These are phyloP conservation scores for Trametes sanguinea DNA, from an alignment of 768 basidiomycete genomes.

Conservation along the genomic window DNA sequence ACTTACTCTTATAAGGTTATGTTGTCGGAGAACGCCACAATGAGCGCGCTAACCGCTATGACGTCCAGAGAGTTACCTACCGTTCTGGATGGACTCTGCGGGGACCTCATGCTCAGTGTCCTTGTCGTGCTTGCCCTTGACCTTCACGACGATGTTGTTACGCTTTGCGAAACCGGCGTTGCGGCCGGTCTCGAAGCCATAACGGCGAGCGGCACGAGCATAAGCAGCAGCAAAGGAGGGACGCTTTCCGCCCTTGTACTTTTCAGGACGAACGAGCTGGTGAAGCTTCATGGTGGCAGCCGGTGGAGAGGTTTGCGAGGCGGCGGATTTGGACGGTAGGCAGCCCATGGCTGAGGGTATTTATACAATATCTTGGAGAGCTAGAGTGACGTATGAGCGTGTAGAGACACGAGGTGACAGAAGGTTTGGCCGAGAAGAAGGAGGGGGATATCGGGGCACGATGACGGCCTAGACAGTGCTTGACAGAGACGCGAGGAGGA, in stretches of 20 bases:
- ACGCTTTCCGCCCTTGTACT: constrained; percentile 26
- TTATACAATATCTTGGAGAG: background rate
- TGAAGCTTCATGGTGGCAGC: constrained; percentile 21
- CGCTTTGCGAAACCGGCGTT: constrained; percentile 33
- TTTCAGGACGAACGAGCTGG: constrained; percentile 27
- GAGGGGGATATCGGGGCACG: background rate
- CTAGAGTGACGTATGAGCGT: background rate
- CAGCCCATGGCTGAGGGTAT: constrained; percentile 19
- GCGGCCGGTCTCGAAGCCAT: constrained; percentile 31
- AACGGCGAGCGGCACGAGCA: constrained; percentile 33
- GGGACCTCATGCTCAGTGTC: constrained; percentile 33
- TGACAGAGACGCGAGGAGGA: background rate
- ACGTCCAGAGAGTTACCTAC: constrained; percentile 20
- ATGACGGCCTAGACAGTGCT: background rate
- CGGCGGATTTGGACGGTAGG: constrained; percentile 13
- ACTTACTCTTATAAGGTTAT: constrained; percentile 25
- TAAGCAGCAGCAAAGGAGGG: constrained; percentile 34
- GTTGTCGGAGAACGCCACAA: background rate
- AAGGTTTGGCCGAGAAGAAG: background rate
- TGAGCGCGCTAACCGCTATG: constrained; percentile 3
- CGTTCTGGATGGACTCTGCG: constrained; percentile 34
- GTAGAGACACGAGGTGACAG: background rate
- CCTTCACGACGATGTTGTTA: constrained; percentile 34
- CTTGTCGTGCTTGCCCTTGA: constrained; percentile 27
- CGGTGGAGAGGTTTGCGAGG: background rate